Conservation (phyloP, 352 stramenopile genomes). For the Lagenidium sp. region DNA sequence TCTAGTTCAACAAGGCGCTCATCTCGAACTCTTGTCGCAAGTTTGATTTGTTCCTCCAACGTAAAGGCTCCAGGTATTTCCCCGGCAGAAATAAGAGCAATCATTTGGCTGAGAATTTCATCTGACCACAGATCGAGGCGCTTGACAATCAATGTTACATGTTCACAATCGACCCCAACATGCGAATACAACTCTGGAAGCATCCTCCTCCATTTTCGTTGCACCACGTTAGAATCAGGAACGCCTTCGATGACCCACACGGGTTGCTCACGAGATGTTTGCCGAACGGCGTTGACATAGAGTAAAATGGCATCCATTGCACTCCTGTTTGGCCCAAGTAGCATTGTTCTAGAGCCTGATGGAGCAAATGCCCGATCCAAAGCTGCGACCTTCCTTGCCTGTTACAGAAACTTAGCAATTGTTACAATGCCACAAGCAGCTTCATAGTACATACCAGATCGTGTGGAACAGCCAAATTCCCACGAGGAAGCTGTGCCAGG, state of each 20-base stretch:
- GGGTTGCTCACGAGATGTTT: conserved; percentile 8
- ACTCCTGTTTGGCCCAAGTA: conserved; percentile 20
- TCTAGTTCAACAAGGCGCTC: conserved; percentile 52
- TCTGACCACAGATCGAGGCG: conserved; percentile 27
- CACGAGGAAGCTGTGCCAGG: no score
- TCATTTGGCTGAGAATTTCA: conserved; percentile 26
- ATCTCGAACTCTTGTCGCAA: conserved; percentile 49
- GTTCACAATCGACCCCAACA: conserved; percentile 39
- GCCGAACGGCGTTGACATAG: conserved; percentile 17
- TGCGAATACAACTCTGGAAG: conserved; percentile 38
- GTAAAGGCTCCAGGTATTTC: conserved; percentile 52
- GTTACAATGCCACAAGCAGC: no score
- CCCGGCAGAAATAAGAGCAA: conserved; percentile 38
- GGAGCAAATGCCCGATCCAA: conserved; percentile 36
- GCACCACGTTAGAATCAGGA: conserved; percentile 6
- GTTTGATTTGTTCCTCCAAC: conserved; percentile 53
- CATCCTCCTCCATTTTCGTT: conserved; percentile 27
- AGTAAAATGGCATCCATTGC: conserved; percentile 28
- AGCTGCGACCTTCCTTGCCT: conserved; percentile 13
- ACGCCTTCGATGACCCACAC: conserved; percentile 24
- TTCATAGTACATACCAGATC: no score
- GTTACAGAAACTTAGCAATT: no score
- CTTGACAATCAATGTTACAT: conserved; percentile 53
- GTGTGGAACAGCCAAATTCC: no score
- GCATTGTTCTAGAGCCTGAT: conserved; percentile 24